Evolutionary conservation across 1,284 basidiomycete genomes (phyloP), one percentile per base, ranked within the genome.

Genomic region (Tilletia walkeri): DNA sequence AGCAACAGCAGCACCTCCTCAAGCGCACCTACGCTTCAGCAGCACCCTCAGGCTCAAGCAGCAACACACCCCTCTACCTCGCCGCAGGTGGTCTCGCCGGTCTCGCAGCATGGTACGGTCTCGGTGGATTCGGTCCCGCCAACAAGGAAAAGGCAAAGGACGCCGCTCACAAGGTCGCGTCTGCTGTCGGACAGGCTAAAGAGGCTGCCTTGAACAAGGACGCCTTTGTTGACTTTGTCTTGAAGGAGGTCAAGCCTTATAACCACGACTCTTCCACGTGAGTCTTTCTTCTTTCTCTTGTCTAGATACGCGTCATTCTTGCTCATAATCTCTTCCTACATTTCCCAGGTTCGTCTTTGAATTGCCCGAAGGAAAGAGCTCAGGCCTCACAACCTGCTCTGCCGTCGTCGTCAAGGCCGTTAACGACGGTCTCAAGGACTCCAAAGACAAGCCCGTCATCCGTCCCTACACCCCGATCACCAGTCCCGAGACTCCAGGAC

Each of bases 381-480:
- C 92, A 6, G 88, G 92, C 39, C 87, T 94, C 39, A 90, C 91
- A 16, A 88, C 93, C 65, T 81, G 87, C 45, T 85, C 89, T 85
- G 84, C 90, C 30, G 76, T 89, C 24, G 75, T 88, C 65, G 82
- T 87, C 74, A 86, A 86, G 79, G 84, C 86, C 4, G 85, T 85
- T 7, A 83, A 84, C 20, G 85, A 85, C 14, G 81, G 84, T 69
- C 81, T 86, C 72, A 84, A 86, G 72, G 87, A 92, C 84, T 88
- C 87, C 81, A 93, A 95, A 80, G 94, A 92, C 78, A 95, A 94
- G 81, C 92, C 92, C 67, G 89, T 95, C 83, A 89, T 93, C 77
- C 89, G 94, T 71, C 87, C 84, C 63, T 86, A 85, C 77, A 84
- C 85, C 2, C 84, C 84, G 7, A 70, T 80, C 66, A 76, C 74